phyloP scores from a whole-genome alignment of 768 basidiomycete species.

The Paxillus involutus region DNA sequence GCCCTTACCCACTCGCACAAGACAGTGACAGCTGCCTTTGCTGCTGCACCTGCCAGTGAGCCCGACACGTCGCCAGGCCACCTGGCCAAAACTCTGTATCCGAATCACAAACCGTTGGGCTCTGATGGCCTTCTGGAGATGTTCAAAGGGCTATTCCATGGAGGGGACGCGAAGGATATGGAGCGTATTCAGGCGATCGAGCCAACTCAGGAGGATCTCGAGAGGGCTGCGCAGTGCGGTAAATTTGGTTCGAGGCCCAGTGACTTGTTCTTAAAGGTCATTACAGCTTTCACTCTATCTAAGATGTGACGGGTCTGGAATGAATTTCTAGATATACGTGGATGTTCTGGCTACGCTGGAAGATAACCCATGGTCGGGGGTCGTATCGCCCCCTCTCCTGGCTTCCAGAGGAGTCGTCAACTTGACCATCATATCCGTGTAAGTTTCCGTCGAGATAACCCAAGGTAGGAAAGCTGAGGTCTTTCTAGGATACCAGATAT shows the following conservation, averaged over 20 bases:
- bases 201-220: conserved; percentile 41
- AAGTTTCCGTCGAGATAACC: conserved; percentile 12
- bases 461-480: conserved; percentile 9
- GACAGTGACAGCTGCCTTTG: conserved; percentile 44
- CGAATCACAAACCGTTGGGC: conserved; percentile 28
- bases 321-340: conserved; percentile 49
- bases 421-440: conserved; percentile 58
- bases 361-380: conserved; percentile 50
- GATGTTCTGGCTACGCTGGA: conserved; percentile 62
- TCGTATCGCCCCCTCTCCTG: conserved; percentile 63
- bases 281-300: conserved; percentile 10
- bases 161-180: conserved; percentile 15
- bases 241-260: conserved; percentile 53
- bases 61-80: conserved; percentile 31
- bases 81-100: conserved; percentile 41
- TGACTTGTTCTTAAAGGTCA: conserved; percentile 60
- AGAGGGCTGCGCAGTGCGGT: conserved; percentile 48
- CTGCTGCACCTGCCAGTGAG: conserved; percentile 29
- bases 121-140: conserved; percentile 14
- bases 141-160: conserved; percentile 19
- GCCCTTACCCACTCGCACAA: conserved; percentile 31
- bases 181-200: conserved; percentile 21
- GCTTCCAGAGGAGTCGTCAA: conserved; percentile 64
- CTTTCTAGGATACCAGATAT: conserved; percentile 62
- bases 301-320: not conserved